phyloP scores from a whole-genome alignment of 2,329 filamentous ascomycete genomes.

The Cytospora mali region DNA sequence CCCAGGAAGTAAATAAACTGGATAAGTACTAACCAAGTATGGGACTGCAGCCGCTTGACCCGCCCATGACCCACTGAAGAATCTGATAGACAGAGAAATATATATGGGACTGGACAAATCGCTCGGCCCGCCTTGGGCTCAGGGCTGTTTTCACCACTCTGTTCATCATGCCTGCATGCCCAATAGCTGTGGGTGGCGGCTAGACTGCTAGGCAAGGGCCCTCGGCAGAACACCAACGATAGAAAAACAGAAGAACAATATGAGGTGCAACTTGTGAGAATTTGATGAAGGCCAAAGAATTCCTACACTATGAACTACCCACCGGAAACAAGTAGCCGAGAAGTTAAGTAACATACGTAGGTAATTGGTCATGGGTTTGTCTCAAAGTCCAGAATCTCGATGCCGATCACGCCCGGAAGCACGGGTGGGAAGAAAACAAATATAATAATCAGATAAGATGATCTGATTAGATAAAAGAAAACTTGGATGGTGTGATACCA shows the following conservation, averaged over 20 bases:
- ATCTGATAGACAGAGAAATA: neutral
- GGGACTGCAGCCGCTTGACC: neutral
- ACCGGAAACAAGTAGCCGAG: no score
- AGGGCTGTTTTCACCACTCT: neutral
- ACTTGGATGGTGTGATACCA: neutral
- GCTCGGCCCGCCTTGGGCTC: neutral
- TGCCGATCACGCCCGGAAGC: neutral
- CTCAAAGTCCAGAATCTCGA: neutral
- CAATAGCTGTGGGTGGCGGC: no score
- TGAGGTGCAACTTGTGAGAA: neutral
- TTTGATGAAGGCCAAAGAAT: neutral
- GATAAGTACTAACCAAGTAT: neutral
- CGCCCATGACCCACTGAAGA: neutral
- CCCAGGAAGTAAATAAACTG: neutral
- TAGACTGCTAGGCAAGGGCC: no score
- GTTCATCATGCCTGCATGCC: neutral
- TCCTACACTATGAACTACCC: neutral
- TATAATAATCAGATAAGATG: conserved; percentile 1
- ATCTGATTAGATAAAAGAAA: neutral
- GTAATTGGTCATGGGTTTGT: neutral
- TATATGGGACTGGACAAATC: neutral
- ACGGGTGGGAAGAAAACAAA: neutral
- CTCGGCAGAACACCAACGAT: no score
- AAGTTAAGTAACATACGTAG: neutral
- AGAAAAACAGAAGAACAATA: neutral